Conservation (phyloP, 148 eudicot species). For the Diospyros lotus region DNA sequence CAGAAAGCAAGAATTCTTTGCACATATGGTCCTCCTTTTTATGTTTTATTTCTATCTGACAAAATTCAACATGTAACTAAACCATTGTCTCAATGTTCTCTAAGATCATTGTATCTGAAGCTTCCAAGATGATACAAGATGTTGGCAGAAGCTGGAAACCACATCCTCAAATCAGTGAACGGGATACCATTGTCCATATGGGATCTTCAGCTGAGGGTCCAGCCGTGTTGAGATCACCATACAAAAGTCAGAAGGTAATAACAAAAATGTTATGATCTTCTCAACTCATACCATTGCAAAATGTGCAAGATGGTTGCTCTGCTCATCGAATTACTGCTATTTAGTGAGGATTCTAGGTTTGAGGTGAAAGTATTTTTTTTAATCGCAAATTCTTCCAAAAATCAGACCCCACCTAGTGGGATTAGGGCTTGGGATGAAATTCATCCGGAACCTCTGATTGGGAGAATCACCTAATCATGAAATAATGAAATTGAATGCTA, state of each 20-base stretch:
- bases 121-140: conserved; percentile 64
- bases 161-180: conserved; percentile 21
- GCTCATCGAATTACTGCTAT: no score
- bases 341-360: no score
- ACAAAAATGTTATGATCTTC: neutral
- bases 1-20: neutral
- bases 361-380: no score
- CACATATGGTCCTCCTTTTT: neutral
- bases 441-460: no score
- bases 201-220: conserved; percentile 50
- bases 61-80: neutral
- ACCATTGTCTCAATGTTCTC: conserved; percentile 1
- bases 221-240: conserved; percentile 44
- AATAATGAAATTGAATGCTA: no score
- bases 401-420: no score
- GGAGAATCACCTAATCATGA: no score
- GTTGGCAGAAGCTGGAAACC: conserved; percentile 33
- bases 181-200: conserved; percentile 30
- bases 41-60: neutral
- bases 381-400: no score
- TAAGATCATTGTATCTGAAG: conserved; percentile 68
- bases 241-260: conserved; percentile 61
- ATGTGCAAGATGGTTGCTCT: no score
- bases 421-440: no score
- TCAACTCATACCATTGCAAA: no score